Evolutionary conservation across 176 grass and related monocot species (phyloP), one percentile per base, ranked within the genome.

Genomic region (Cenchrus purpureus): DNA sequence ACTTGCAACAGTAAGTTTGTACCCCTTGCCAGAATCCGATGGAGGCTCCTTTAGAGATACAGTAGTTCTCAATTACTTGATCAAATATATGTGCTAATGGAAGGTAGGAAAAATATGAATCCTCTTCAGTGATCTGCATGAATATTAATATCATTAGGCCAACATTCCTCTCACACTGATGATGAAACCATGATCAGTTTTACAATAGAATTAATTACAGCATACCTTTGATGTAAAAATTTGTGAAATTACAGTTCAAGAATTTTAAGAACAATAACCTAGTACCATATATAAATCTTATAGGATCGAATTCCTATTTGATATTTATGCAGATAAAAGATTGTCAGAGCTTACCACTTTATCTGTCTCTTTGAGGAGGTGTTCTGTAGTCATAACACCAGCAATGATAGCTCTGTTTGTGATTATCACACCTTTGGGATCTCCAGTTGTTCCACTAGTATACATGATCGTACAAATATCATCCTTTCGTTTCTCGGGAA

Each of bases 21-120:
- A 98, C 96, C 93, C 88, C 96, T 92, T 93, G 96, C 96, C 96
- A 98, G 85, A 95, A 98, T 94, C 96, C 96, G 61, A 98, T 87
- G 73, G 93, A 95, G 74, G 96, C 93, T 34, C 93, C 96, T 91
- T 98, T 98, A 50, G 86, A 95, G 69, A 98, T 98, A 90, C 91
- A 98, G 83, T 95, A 98, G 74, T 89, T 89, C 81, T 90, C 93
- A 78, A 98, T 88, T 84, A 94, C 90, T 90, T 98, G 96, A 94
- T 98, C 96, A 78, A 98, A 98, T 88, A 98, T 93, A 82, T 98
- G 96, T 32, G 96, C 96, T 87, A 98, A 72, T 71, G 96, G 96
- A 90, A 98, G 92, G 88, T 92, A 98, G 16, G 96, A 98, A 68
- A 98, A 95, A 75, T 98, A 98, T 37, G 96, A 95, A 81, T 98